phyloP scores from a whole-genome alignment of 805 yeast genomes.

The Wickerhamiella australiensis region DNA sequence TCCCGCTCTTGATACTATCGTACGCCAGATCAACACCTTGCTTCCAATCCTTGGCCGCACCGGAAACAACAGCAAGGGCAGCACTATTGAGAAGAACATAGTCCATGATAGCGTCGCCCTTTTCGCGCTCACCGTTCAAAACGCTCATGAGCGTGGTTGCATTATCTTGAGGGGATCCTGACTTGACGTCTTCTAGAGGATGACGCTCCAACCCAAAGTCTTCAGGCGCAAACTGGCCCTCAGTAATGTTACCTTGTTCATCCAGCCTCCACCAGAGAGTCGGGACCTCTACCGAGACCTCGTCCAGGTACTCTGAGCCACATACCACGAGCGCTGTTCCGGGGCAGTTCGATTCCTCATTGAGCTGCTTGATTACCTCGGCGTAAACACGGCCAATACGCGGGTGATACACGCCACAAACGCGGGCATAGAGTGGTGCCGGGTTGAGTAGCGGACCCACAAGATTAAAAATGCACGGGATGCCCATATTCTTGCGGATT shows the following conservation, averaged over 20 bases:
- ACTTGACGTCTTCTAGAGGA: constrained; percentile 49
- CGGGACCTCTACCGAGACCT: constrained; percentile 77
- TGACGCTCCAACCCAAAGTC: constrained; percentile 79
- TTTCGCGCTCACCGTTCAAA: constrained; percentile 34
- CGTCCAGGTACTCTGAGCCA: constrained; percentile 88
- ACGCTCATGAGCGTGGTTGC: constrained; percentile 47
- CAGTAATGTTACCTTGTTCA: constrained; percentile 28
- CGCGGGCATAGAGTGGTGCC: constrained; percentile 62
- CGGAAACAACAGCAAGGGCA: constrained; percentile 72
- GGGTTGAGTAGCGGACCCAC: constrained; percentile 93
- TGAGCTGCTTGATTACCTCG: constrained; percentile 57
- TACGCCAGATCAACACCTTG: constrained; percentile 69
- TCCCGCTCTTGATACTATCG: constrained; percentile 52
- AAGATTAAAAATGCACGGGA: constrained; percentile 89
- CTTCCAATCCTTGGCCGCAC: constrained; percentile 54
- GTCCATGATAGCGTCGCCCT: constrained; percentile 55
- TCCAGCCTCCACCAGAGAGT: constrained; percentile 70
- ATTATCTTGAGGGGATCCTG: constrained; percentile 81
- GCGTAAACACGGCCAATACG: constrained; percentile 75
- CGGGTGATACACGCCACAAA: constrained; percentile 81
- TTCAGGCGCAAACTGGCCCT: constrained; percentile 36
- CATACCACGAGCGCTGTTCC: constrained; percentile 69
- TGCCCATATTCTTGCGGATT: constrained; percentile 65
- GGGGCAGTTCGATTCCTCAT: constrained; percentile 35
- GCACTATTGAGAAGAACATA: constrained; percentile 85